Evolutionary conservation across 1,284 basidiomycete species (phyloP), one percentile per base, ranked within the genome.

Genomic region (Trametes polyzona): DNA sequence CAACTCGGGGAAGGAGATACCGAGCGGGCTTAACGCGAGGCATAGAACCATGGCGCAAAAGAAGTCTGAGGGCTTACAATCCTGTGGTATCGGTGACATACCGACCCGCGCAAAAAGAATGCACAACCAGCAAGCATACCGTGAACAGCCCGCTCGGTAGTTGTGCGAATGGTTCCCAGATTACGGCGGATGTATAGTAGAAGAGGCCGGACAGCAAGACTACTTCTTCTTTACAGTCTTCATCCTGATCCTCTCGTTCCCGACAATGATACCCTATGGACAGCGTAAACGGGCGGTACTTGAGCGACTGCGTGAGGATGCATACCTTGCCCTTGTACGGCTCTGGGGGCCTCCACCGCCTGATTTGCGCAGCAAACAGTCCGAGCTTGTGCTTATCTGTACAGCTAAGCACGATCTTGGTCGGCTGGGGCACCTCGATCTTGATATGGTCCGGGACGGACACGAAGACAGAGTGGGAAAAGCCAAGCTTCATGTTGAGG

Each of bases 211-310:
- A 39, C 27, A 27, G 52, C 35, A 65, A 60, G 44, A 71, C 77
- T 92, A 98, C 81, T 98, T 97, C 83, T 97, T 98, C 83, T 96
- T 96, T 58, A 95, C 87, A 61, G 88, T 87, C 78, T 93, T 96
- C 62, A 97, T 87, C 70, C 88, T 84, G 67, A 97, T 90, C 44
- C 88, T 90, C 75, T 98, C 95, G 65, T 86, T 83, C 27, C 90
- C 91, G 47, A 98, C 86, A 71, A 98, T 97, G 63, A 98, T 88
- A 59, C 96, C 96, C 89, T 95, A 64, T 19, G 60, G 21, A 32
- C 10, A 29, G 30, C 3, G 9, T 52, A n/a, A 55, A 39, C 41
- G 44, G 12, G 39, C 24, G 64, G 43, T 7, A 29, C 24, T 52
- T 62, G 23, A 24, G 52, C 44, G 17, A 19, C 50, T 33, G 54